phyloP scores from a whole-genome alignment of 345 rosid species.

The Aquilaria malaccensis region DNA sequence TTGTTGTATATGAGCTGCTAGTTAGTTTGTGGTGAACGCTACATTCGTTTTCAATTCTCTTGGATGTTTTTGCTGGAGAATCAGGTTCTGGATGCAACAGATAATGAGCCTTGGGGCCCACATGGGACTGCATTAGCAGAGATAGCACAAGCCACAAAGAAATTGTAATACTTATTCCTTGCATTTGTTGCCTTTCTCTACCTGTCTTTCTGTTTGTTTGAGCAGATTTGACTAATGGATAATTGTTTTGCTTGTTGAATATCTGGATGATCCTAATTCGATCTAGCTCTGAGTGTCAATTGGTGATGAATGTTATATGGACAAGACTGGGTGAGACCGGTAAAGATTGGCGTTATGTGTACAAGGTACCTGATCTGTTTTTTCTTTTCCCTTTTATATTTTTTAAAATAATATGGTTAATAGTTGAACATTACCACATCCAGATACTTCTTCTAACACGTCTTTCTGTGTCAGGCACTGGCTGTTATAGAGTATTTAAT shows the following conservation, averaged over 20 bases:
- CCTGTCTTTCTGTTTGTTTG: constrained; percentile 4
- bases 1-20: neutral
- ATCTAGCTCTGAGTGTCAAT: constrained; percentile 83
- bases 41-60: neutral
- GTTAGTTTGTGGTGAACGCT: neutral
- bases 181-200: constrained; percentile 4
- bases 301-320: constrained; percentile 95
- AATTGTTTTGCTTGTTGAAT: constrained; percentile 6
- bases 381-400: constrained; percentile 6
- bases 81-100: constrained; percentile 96
- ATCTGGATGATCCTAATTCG: constrained; percentile 19
- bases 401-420: neutral
- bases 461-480: constrained; percentile 51
- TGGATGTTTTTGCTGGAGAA: neutral
- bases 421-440: constrained; percentile 1
- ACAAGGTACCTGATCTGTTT: constrained; percentile 53
- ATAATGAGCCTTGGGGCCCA: constrained; percentile 99
- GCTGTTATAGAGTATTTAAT: constrained; percentile 90
- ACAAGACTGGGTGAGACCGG: constrained; percentile 84
- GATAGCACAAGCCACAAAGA: constrained; percentile 84
- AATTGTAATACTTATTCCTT: constrained; percentile 48
- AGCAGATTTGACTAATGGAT: constrained; percentile 3
- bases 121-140: constrained; percentile 94
- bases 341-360: constrained; percentile 97
- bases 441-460: constrained; percentile 7